Evolutionary conservation across 2,329 filamentous ascomycete species (phyloP), one percentile per base, ranked within the genome.

Genomic region (Colletotrichum tropicale): DNA sequence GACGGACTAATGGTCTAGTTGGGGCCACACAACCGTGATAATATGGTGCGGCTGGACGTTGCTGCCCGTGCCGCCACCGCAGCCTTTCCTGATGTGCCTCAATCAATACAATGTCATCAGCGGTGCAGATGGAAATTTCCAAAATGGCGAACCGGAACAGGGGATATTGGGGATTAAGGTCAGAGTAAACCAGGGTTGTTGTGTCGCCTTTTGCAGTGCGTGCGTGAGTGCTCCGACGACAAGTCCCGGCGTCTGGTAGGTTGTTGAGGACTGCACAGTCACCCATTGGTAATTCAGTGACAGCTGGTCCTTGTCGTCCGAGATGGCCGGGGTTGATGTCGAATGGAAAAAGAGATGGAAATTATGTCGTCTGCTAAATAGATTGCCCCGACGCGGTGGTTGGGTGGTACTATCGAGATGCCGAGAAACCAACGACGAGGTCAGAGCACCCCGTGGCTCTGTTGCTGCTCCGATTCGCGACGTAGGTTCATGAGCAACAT

Each of bases 1-100:
- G 21, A 55, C 73, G 73, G 69, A 68, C 38, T 68, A 73, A 67
- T 24, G 58, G 52, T 75, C 26, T 70, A 61, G 34, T 56, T 73
- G 72, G 56, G 38, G 73, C n/a, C 64, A 73, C 56, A 75, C 8
- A 58, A 68, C 73, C 70, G 64, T 55, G 43, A 30, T 21, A 12
- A 38, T 66, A 58, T 72, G 43, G 43, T 52, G 43, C 43, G 43
- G 43, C 43, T 52, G 43, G 43, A 52, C 21, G 43, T 3, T 52
- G 43, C 43, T 52, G 55, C 36, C 48, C n/a, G 30, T 62, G 56
- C 56, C 26, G 13, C 67, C 10, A 38, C 62, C 18, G 36, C 24
- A 16, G 38, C 24, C 16, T 38, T 60, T 24, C 30, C 18, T 64
- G 38, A 21, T 74, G 24, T 70, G 38, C 43, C 32, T 56, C 30